Evolutionary conservation across 2,329 filamentous ascomycete species (phyloP), one percentile per base, ranked within the genome.

Genomic region (Fonsecaea monophora): DNA sequence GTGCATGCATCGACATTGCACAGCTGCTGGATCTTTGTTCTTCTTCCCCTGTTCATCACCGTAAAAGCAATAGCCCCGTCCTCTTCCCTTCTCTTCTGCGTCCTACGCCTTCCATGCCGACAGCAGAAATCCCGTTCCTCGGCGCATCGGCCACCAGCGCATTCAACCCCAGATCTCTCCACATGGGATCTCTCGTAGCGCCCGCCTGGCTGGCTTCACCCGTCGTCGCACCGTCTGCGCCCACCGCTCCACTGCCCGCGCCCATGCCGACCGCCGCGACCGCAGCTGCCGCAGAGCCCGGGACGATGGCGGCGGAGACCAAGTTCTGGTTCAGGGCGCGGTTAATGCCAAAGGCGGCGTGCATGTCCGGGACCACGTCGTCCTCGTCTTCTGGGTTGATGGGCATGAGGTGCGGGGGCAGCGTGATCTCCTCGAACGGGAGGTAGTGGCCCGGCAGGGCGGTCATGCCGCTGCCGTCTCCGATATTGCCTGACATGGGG

Each of bases 371-470:
- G 13, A 89, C 87, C 2, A 89, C 85, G 70, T 89, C 87, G 68
- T 89, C 87, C 75, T 90, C 87, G 69, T 89, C 87, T 74, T 89
- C 87, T 0, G 87, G 87, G 68, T 89, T 89, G 13, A 87, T 76
- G 0, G 87, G 87, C 73, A 89, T 86, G 65, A 87, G 83, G 65
- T 89, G 84, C 15, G 84, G 82, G 6, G 84, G 80, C 2, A 90
- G 83, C 72, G 86, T 83, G 74, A 90, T 88, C 55, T 87, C 85
- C 74, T 90, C 87, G 62, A 82, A 78, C n/a, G 82, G 82, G 7
- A 84, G 75, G 74, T 78, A 82, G 4, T 79, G 78, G 58, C 79
- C 74, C 7, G 75, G 75, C 1, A 79, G 69, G 5, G 68, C 66
- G 18, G 69, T 68, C 65, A 69, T 72, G 60, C 65, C 67, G 62